Evolutionary conservation across 2,329 filamentous ascomycete species (phyloP).

Genomic region (Neofusicoccum umdonicola): DNA sequence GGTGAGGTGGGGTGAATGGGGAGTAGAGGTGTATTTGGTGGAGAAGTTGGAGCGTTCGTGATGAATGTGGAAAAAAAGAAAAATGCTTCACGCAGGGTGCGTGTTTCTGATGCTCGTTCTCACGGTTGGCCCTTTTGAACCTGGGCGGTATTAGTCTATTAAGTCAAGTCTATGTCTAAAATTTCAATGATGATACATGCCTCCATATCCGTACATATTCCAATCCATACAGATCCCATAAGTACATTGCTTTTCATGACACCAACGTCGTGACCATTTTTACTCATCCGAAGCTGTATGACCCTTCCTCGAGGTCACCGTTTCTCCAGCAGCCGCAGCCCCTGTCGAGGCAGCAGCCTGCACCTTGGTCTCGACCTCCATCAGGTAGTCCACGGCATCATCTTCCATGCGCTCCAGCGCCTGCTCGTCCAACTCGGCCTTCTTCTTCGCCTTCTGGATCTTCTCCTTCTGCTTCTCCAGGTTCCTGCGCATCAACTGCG

Average conservation of each 20-base stretch:
- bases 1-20: not conserved
- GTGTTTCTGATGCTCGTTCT: too few species aligned
- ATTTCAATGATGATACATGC: not conserved
- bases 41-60: not conserved
- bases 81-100: not conserved
- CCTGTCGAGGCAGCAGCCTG: not conserved
- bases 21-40: not conserved
- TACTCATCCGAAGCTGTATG: not conserved
- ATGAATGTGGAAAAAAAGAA: not conserved
- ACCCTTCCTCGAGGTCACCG: not conserved
- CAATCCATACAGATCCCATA: not conserved
- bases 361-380: slow-evolving; percentile 4
- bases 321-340: not conserved
- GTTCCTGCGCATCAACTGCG: not conserved
- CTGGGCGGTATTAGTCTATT: not conserved
- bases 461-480: slow-evolving; percentile 17
- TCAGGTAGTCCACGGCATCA: slow-evolving; percentile 12
- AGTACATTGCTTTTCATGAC: not conserved
- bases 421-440: slow-evolving; percentile 16
- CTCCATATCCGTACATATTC: not conserved
- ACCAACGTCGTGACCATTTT: not conserved
- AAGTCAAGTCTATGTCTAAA: slow-evolving; percentile 4
- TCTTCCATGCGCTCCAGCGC: slow-evolving; percentile 16
- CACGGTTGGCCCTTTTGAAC: not conserved
- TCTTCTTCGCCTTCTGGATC: slow-evolving; percentile 11